Evolutionary conservation across 139 green algal genomes (phyloP), one percentile per base, ranked within the genome.

Genomic region (Raphidocelis subcapitata): DNA sequence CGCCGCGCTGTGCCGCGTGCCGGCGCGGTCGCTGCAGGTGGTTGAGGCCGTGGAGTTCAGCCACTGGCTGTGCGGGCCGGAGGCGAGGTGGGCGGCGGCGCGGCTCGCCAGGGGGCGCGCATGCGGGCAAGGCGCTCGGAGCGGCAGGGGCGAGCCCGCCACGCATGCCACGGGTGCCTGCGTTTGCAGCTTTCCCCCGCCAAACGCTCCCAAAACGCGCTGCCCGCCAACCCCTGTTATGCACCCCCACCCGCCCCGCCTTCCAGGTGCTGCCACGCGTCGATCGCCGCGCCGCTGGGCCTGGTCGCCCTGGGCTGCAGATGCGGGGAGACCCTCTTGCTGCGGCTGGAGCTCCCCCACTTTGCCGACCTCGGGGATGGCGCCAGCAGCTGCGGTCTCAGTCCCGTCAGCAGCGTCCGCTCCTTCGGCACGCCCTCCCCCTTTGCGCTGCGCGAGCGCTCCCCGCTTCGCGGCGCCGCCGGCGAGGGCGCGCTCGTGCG

Each of bases 401-500:
- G 47, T 76, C 55, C 29, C 49, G 70, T 35, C 59, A 66, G 32
- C 62, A 67, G 31, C 54, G 55, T 61, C n/a, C 32, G 47, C 21
- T 37, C 47, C 24, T 1, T 18, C 32, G 20, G 37, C 18, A 37
- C 54, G 44, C 60, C 56, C 5, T 12, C 24, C 51, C 54, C 21
- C 36, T 32, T 57, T 32, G 4, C 3, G 20, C 54, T 32, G n/a
- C 32, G 26, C 29, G 55, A 71, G 71, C 66, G 37, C 49, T 10
- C 51, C 33, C 32, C 62, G 67, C 67, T 23, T n/a, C 49, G 36
- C 32, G 36, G 41, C 10, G 33, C 60, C 52, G 54, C 32, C 35
- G 73, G 59, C 79, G 65, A 36, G 44, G 51, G 73, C 10, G 67
- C 80, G 5, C 81, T 82, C 0, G 31, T 85, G 31, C 79, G 87